Base-by-base conservation (phyloP, 2,329 filamentous ascomycete species). In the Ceratocystis huliohia region DNA sequence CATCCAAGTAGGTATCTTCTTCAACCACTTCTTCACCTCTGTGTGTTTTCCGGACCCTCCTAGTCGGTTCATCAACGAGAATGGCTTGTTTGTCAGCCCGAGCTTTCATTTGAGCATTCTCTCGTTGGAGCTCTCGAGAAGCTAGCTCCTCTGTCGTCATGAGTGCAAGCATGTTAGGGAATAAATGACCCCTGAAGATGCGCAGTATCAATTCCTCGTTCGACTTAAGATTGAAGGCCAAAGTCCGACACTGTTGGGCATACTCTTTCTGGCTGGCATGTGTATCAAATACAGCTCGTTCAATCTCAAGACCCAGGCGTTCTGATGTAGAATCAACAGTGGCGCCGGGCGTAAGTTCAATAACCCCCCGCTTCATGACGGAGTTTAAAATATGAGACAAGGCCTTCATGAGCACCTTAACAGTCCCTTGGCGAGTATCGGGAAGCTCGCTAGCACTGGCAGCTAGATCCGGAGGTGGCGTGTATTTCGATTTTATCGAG, bases 1-100 rank as follows among this genome's bases (percentile, higher is more conserved):
- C 63, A 20, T 70, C 68, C n/a, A 75, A 68, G 46, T 76, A 74
- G n/a, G 76, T 80, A 44, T 95, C 90, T 59, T 88, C 85, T 69
- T 93, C 91, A 17, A 97, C 82, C 17, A 96, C 76, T 73, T 97
- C 94, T 67, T 96, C 92, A 13, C 94, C 94, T 75, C 97, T 97
- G 78, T 97, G 93, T 1, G 93, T 96, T 70, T 89, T 86, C 71
- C 91, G 84, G 66, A 96, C 87, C 2, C 91, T 85, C 3, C 92
- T 91, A 62, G 84, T 82, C 20, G 88, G 85, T 22, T 89, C 84
- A 15, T 90, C 84, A 68, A 93, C 86, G 44, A 96, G 82, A 61
- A 94, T 92, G 59, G 93, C 89, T 74, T 93, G 89, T 72, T 91
- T 89, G 73, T 94, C 89, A 0, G 86, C 85, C 68, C 85, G 83